Evolutionary conservation across 2,329 filamentous ascomycete species (phyloP), one percentile per base, ranked within the genome.

Genomic region (Fusarium devonianum): DNA sequence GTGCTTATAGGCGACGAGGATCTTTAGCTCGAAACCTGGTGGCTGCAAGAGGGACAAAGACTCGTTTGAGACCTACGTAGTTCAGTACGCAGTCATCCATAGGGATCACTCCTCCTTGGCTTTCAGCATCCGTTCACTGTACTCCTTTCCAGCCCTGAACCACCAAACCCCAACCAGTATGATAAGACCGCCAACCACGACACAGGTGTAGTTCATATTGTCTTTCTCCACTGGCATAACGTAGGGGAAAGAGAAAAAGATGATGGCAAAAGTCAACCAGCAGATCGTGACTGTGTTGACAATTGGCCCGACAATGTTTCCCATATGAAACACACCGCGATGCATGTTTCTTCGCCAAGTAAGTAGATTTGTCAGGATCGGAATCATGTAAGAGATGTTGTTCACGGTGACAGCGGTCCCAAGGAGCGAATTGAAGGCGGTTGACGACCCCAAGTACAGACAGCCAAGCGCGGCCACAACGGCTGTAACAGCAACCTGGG

Each of bases 181-280:
- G 3, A 51, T n/a, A 18, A 68, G 40, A 0, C 66, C 75, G 2
- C 74, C 75, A 5, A 78, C 72, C 10, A 75, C 73, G 0, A 76
- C 73, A 36, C 76, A 78, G 2, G 76, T 78, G 53, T 78, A 78
- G 49, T 78, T 78, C 76, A 79, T 78, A 47, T 76, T 78, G 18
- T 54, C 49, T 2, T 59, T 60, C 22, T 59, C 62, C 7, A 75
- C 73, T 0, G 74, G 74, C 63, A 67, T 70, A 29, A 67, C 61
- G 41, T 74, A 76, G 0, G 75, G 75, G 57, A 77, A 76, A 1
- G 70, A 74, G 62, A 75, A 76, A 60, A 77, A 75, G 1, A 76
- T 64, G 18, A 76, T 72, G 4, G 73, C 73, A 36, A 77, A 75
- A 1, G 63, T 47, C 7, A 75, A 63, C 72, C 72, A 75, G 33